Evolutionary conservation across 2,329 filamentous ascomycete genomes (phyloP).

Genomic region (Tolypocladium pustulatum): DNA sequence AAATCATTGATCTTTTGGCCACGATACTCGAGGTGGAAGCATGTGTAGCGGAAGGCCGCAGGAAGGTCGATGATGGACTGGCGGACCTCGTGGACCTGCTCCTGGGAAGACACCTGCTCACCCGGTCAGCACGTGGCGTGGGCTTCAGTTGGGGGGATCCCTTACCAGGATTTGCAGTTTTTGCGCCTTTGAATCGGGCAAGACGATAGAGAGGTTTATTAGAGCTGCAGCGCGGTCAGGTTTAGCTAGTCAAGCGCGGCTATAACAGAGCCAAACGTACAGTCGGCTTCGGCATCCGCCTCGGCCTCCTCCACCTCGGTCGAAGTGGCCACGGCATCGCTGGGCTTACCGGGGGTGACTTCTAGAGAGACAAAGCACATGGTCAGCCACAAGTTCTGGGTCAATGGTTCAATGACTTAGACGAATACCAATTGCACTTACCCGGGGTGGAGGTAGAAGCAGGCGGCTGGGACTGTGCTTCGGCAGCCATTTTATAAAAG

Average conservation of each 20-base stretch:
- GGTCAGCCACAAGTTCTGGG: conserved; percentile 1
- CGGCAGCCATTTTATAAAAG: conserved; percentile 20
- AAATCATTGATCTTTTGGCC: conserved; percentile 92
- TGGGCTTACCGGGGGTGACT: conserved; percentile 13
- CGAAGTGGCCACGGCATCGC: conserved; percentile 13
- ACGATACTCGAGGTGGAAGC: conserved; percentile 92
- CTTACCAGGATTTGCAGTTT: conserved; percentile 79
- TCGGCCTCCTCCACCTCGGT: conserved; percentile 14
- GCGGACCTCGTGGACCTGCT: conserved; percentile 94
- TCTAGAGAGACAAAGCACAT: background rate
- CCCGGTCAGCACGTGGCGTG: background rate
- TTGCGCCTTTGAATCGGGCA: conserved; percentile 63
- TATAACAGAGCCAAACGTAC: conserved; percentile 11
- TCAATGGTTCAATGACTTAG: background rate
- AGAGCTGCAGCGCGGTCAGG: conserved; percentile 27
- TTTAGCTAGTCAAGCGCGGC: background rate
- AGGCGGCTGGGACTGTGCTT: conserved; percentile 9
- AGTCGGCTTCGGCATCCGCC: conserved; percentile 22
- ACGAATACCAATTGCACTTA: conserved; percentile 2
- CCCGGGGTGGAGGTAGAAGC: conserved; percentile 14
- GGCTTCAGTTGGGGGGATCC: background rate
- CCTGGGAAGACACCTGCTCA: conserved; percentile 71
- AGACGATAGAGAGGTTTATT: conserved; percentile 60
- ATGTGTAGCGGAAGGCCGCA: conserved; percentile 90
- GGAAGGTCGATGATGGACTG: conserved; percentile 94